phyloP scores from a whole-genome alignment of 148 eudicot genomes.

The Amaranthus hypochondriacus region DNA sequence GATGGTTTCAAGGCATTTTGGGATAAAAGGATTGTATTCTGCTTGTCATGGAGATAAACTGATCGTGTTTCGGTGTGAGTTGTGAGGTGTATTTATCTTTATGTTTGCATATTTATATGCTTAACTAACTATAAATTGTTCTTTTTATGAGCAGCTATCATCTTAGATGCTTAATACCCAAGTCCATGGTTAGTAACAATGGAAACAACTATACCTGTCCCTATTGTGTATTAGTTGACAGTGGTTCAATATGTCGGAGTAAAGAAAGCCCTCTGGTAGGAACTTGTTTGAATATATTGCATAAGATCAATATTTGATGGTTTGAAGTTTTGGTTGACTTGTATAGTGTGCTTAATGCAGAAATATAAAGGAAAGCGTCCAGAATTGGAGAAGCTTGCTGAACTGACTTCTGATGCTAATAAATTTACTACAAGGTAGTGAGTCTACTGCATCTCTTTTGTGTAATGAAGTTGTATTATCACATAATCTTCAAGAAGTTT shows the following conservation, averaged over 20 bases:
- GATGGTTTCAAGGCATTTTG: neutral
- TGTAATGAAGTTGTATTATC: neutral
- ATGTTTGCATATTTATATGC: neutral
- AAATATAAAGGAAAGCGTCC: slow-evolving; percentile 50
- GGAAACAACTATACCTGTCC: slow-evolving; percentile 43
- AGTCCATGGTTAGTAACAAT: slow-evolving; percentile 28
- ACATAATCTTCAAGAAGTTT: neutral
- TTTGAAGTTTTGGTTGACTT: slow-evolving; percentile 13
- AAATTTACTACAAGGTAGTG: slow-evolving; percentile 59
- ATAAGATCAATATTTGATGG: neutral
- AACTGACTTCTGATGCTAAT: slow-evolving; percentile 53
- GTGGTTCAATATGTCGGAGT: slow-evolving; percentile 58
- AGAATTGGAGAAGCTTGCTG: slow-evolving; percentile 49
- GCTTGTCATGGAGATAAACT: neutral
- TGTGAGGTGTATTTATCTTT: neutral
- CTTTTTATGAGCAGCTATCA: slow-evolving; percentile 57
- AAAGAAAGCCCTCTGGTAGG: slow-evolving; percentile 58
- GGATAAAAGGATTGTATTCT: neutral
- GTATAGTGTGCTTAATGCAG: slow-evolving; percentile 34
- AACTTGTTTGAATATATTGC: slow-evolving; percentile 10
- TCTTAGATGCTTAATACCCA: slow-evolving; percentile 48
- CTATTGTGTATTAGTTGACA: slow-evolving; percentile 59
- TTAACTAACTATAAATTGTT: slow-evolving; percentile 12
- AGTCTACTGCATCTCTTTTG: neutral
- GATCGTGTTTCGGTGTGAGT: neutral